A percentile compares a stretch with the other conserved stretches of the same genome.
phyloP scores from a whole-genome alignment of 1,284 basidiomycete species.

The Ustanciosporium gigantosporum region DNA sequence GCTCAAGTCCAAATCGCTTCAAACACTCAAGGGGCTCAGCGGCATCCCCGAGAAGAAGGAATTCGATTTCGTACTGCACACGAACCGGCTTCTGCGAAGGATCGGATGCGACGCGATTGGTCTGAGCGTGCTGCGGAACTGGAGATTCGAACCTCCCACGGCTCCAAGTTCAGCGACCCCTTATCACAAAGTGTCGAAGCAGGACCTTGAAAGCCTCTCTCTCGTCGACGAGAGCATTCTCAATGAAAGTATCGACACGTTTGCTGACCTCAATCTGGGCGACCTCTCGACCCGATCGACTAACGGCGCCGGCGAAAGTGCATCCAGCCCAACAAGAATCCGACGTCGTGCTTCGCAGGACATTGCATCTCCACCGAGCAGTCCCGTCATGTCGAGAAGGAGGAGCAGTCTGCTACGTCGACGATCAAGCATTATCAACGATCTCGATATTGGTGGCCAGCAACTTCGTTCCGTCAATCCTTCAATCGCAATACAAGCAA shows the following conservation, averaged over 20 bases:
- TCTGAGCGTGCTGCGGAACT: constrained; percentile 79
- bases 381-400: constrained; percentile 18
- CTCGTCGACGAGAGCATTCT: constrained; percentile 17
- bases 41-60: constrained; percentile 83
- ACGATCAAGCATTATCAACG: constrained; percentile 42
- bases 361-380: constrained; percentile 29
- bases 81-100: constrained; percentile 82
- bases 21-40: constrained; percentile 85
- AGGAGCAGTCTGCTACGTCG: constrained; percentile 31
- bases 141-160: constrained; percentile 81
- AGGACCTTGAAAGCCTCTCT: constrained; percentile 28
- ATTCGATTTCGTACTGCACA: constrained; percentile 91
- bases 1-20: constrained; percentile 81
- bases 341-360: constrained; percentile 13
- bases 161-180: constrained; percentile 54
- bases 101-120: constrained; percentile 95
- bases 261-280: constrained; percentile 7
- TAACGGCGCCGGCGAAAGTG: not conserved
- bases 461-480: not conserved
- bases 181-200: constrained; percentile 26
- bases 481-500: not conserved
- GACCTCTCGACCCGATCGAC: not conserved
- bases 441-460: constrained; percentile 30
- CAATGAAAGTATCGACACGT: constrained; percentile 8
- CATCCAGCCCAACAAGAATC: constrained; percentile 4